Evolutionary conservation across 2,329 filamentous ascomycete species (phyloP), one percentile per base, ranked within the genome.

Genomic region (Colletotrichum zoysiae): DNA sequence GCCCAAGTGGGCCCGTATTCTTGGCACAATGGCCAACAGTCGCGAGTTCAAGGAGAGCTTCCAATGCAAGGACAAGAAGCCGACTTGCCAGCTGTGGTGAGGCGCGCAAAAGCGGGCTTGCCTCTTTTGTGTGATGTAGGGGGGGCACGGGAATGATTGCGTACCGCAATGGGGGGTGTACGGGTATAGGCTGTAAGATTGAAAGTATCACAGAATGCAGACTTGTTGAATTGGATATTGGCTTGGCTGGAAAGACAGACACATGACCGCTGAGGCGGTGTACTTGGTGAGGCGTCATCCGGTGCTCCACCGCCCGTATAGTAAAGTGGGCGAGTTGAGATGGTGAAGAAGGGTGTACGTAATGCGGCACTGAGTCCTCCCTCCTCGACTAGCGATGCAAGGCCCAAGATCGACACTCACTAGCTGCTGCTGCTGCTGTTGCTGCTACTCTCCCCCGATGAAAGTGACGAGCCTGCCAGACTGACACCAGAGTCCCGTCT

Each of bases 1-100:
- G 5, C 92, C 91, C 0, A 87, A 88, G 44, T 86, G 86, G 75
- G 88, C 88, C 1, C 86, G 92, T 23, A 88, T 91, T 20, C 75
- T 86, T 74, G 90, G 91, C 5, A 90, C 90, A 0, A 88, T 91
- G 82, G 86, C 87, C 0, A 93, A 94, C 76, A 92, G 90, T 40
- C 84, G 86, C 38, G 90, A 89, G 23, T 94, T 94, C 77, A 86
- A 85, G 70, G 88, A 92, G 78, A 89, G 88, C 12, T 94, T 93
- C 79, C 82, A 88, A 58, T 94, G 92, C 77, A 85, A 88, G 20
- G 82, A 82, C 3, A 91, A 90, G 82, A 86, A 73, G 60, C 73
- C 73, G 18, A 74, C 73, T 4, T 74, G 73, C 53, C 50, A 71
- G 67, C 23, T 74, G 30, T 74, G 73, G 73, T 74, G 61, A 65